Conservation (phyloP, 2,329 filamentous ascomycete species). For the Xenoacremonium recifei region DNA sequence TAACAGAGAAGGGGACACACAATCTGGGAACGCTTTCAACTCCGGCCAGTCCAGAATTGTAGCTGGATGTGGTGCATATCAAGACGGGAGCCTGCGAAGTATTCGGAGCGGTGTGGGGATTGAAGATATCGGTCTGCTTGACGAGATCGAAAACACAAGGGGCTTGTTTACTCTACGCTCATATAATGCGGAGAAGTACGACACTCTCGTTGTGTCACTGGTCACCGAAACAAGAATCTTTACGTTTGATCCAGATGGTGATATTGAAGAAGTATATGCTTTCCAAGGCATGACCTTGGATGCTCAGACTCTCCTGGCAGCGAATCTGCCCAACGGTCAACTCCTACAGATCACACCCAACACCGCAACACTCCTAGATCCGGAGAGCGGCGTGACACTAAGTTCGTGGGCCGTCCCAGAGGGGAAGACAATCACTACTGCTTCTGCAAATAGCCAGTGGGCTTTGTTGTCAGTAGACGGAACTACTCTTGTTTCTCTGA, state of each 20-base stretch:
- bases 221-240: slow-evolving; percentile 83
- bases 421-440: slow-evolving; percentile 68
- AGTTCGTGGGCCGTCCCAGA: slow-evolving; percentile 56
- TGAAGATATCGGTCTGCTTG: slow-evolving; percentile 80
- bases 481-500: slow-evolving; percentile 67
- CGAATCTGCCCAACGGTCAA: slow-evolving; percentile 61
- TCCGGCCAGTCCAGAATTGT: slow-evolving; percentile 93
- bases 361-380: slow-evolving; percentile 60
- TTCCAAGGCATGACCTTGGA: slow-evolving; percentile 70
- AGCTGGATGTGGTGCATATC: slow-evolving; percentile 85
- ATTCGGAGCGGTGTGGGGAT: slow-evolving; percentile 92
- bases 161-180: slow-evolving; percentile 69
- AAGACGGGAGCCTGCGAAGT: slow-evolving; percentile 84
- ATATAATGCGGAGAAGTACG: slow-evolving; percentile 47
- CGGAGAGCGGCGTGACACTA: slow-evolving; percentile 52
- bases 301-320: slow-evolving; percentile 68
- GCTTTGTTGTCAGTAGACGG: slow-evolving; percentile 76
- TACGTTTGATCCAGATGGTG: slow-evolving; percentile 68
- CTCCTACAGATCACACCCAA: slow-evolving; percentile 75
- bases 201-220: slow-evolving; percentile 78
- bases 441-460: slow-evolving; percentile 69
- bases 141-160: slow-evolving; percentile 72
- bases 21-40: slow-evolving; percentile 81
- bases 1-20: slow-evolving; percentile 73
- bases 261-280: slow-evolving; percentile 81